Base-by-base conservation (phyloP, 2,329 filamentous ascomycete genomes). In the Colletotrichum sp. region DNA sequence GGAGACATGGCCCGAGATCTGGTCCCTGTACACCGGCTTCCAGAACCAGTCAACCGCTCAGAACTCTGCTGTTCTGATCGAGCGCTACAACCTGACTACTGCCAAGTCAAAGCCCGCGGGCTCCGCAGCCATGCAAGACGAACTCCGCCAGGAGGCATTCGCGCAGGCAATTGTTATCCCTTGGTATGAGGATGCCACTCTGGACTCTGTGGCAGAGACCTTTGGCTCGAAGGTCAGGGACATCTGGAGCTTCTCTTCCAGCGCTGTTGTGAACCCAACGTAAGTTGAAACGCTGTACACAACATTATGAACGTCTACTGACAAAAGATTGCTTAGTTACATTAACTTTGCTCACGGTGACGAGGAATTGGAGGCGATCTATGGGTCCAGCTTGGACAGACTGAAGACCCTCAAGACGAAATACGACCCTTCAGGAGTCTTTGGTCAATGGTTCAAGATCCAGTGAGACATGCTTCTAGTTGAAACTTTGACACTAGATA, bases 11-110 rank as follows among this genome's bases (percentile, higher is more conserved):
- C 82, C 81, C 7, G 76, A 81, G 28, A 80, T 86, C 36, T 87
- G 84, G 84, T 79, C 86, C 62, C 77, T 84, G 32, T 87, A 85
- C 77, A 52, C 68, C 5, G 15, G 26, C 16, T 88, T 87, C 79
- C 81, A 84, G 71, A 76, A 80, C 24, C 80, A 83, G 70, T 73
- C 82, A 0, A 78, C 78, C 10, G 83, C 82, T 2, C 79, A 80
- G 2, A 84, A 84, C 73, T 81, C 80, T 1, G 78, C 79, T 6
- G 75, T 87, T 2, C 77, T 87, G 5, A 80, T 84, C 32, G 83
- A 84, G 78, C 80, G 80, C n/a, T 87, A 87, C 79, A 82, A 84
- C 22, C 77, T 84, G n/a, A 81, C 73, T 26, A 82, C 83, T 59
- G 81, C 82, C 3, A 74, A 70, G 67, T 81, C 77, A 69, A 77